These are phyloP conservation scores for Talaromyces sp. DNA, from an alignment of 2,329 filamentous ascomycete genomes.

Conservation along the genomic window DNA sequence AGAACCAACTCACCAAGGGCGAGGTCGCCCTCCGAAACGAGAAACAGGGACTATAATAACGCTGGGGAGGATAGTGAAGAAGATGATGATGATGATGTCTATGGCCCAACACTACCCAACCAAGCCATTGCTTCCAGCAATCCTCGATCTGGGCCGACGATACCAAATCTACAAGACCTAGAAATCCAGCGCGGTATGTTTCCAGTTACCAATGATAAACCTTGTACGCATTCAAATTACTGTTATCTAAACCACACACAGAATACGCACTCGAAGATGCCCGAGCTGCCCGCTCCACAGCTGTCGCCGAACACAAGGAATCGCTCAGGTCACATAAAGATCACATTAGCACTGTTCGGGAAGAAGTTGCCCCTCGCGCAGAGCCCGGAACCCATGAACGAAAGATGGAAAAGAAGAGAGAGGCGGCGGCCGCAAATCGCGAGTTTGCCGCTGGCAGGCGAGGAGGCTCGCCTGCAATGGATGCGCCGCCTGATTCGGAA, in stretches of 20 bases:
- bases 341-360: conserved; percentile 36
- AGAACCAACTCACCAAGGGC: conserved; percentile 8
- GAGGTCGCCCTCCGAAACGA: conserved; percentile 11
- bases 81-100: conserved; percentile 49
- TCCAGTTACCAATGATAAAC: not conserved
- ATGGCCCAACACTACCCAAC: conserved; percentile 50
- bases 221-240: not conserved
- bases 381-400: conserved; percentile 78
- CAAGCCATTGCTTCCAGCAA: conserved; percentile 12
- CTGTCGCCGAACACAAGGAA: conserved; percentile 32
- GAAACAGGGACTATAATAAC: conserved; percentile 6
- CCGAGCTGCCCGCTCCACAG: conserved; percentile 21
- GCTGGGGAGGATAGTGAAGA: conserved; percentile 16
- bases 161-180: conserved; percentile 71
- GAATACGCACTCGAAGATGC: conserved; percentile 27
- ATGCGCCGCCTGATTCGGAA: conserved; percentile 64
- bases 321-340: conserved; percentile 47
- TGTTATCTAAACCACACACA: conserved; percentile 2
- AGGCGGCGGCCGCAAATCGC: conserved; percentile 65
- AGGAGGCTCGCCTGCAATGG: conserved; percentile 52
- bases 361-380: conserved; percentile 77
- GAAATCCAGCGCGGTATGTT: conserved; percentile 45
- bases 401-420: conserved; percentile 75
- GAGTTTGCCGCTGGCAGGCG: conserved; percentile 60
- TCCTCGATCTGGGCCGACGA: conserved; percentile 47